Evolutionary conservation across 768 basidiomycete species (phyloP), one percentile per base, ranked within the genome.

Genomic region (Lactarius pseudohatsudake): DNA sequence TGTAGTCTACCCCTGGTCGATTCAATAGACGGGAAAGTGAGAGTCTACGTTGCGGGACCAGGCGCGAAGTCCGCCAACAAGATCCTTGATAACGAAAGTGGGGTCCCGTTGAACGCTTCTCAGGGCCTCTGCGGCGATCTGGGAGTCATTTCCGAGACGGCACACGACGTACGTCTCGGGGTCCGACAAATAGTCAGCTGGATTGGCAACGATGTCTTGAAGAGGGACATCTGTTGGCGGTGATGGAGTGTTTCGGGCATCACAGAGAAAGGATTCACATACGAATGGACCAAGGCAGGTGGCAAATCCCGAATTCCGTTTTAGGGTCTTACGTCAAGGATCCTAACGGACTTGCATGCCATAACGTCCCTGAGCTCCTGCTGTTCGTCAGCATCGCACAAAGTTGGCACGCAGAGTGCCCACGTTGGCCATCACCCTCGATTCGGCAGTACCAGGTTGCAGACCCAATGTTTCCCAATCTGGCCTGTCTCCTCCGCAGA

Each of bases 71-170:
- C 96, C 96, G 26, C 96, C 95, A 9, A 91, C 79, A 4, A 96
- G 81, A 76, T 96, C 90, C 71, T 79, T 84, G 20, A 91, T 78
- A 41, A 78, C 71, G 6, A 73, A 66, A 54, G 62, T 16, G 20
- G 62, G n/a, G 3, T 60, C 75, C 26, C 67, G 72, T 57, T 73
- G 71, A 9, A 77, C 78, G 20, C 72, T 73, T 64, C 83, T 76
- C 22, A 93, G 72, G 6, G 87, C 86, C 41, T 86, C 80, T 0
- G 87, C 94, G 36, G 95, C 96, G 22, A 92, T 83, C 75, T 94
- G 92, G 1, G 94, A 96, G 75, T 98, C 96, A 72, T 98, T 98
- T 5, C 96, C 96, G 26, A 94, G 80, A 36, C 93, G 84, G 76
- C 96, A 98, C 32, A 97, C 76, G 20, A 97, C 78, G 66, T 86